Evolutionary conservation across 768 basidiomycete species (phyloP).

Genomic region (Tricholoma saponaceum): DNA sequence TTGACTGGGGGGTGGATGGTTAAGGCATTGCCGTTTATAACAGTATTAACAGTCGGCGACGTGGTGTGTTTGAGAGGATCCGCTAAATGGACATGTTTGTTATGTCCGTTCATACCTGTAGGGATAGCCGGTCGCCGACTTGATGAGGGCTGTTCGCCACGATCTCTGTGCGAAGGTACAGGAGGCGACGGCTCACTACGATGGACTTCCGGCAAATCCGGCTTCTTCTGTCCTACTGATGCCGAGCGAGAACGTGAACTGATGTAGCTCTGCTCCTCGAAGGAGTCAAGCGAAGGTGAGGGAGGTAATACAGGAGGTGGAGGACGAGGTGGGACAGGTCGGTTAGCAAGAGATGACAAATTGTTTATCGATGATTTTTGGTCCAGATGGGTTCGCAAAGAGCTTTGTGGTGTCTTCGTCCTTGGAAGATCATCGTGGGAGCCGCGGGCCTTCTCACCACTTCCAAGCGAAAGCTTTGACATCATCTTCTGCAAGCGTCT

Average conservation of each 20-base stretch:
- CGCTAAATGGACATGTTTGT: slow-evolving; percentile 1
- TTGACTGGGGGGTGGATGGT: neutral
- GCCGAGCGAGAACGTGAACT: slow-evolving; percentile 21
- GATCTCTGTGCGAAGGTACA: neutral
- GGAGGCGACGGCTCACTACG: neutral
- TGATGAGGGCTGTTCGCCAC: slow-evolving; percentile 6
- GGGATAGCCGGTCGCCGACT: slow-evolving; percentile 1
- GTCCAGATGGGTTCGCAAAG: slow-evolving; percentile 16
- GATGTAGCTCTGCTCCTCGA: slow-evolving; percentile 28
- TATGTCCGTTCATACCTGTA: slow-evolving; percentile 5
- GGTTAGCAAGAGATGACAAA: slow-evolving; percentile 49
- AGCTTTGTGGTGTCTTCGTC: slow-evolving; percentile 8
- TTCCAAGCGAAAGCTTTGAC: slow-evolving; percentile 62
- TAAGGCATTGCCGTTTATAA: neutral
- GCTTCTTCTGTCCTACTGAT: slow-evolving; percentile 24
- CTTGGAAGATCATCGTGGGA: slow-evolving; percentile 12
- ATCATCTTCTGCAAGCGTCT: slow-evolving; percentile 80
- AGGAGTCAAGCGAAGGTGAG: slow-evolving; percentile 38
- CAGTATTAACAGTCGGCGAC: neutral
- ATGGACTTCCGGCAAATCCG: slow-evolving; percentile 10
- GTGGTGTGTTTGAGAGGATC: neutral
- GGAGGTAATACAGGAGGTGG: slow-evolving; percentile 43
- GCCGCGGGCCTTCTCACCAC: slow-evolving; percentile 31
- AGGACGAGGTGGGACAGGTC: slow-evolving; percentile 59
- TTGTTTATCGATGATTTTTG: slow-evolving; percentile 33